phyloP scores from a whole-genome alignment of 2,329 filamentous ascomycete species.

The Pseudogymnoascus sp. region DNA sequence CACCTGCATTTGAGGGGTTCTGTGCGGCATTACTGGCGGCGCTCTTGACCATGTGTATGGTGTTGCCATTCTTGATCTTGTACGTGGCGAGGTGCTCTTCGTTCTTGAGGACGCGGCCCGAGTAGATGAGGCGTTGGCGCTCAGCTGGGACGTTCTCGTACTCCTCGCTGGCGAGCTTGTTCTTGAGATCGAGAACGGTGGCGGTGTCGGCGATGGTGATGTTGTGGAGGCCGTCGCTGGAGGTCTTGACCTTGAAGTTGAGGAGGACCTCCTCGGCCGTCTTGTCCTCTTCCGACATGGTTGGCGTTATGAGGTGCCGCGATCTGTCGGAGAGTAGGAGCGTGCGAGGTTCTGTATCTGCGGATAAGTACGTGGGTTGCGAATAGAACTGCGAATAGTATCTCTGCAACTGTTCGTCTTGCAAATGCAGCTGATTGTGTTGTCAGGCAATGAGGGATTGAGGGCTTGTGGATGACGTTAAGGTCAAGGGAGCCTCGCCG shows the following conservation, averaged over 20 bases:
- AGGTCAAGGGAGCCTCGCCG: background rate
- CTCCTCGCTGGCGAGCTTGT: constrained; percentile 72
- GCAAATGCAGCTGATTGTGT: background rate
- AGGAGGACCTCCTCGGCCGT: constrained; percentile 62
- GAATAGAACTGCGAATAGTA: background rate
- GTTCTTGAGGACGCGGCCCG: constrained; percentile 93
- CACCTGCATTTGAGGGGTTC: constrained; percentile 41
- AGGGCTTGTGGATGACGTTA: background rate
- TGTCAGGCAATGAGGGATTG: background rate
- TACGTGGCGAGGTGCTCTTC: constrained; percentile 76
- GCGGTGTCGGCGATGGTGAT: constrained; percentile 73
- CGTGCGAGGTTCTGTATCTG: background rate
- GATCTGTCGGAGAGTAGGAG: background rate
- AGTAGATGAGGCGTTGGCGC: constrained; percentile 93
- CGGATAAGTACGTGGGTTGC: background rate
- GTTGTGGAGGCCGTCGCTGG: constrained; percentile 77
- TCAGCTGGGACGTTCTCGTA: constrained; percentile 82
- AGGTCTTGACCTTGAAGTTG: constrained; percentile 97
- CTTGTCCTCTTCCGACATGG: constrained; percentile 60
- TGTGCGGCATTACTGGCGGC: constrained; percentile 63
- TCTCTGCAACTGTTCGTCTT: background rate
- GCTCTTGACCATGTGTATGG: constrained; percentile 93
- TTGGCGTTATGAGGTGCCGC: background rate
- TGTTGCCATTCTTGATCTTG: constrained; percentile 95
- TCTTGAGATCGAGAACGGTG: constrained; percentile 80